Percentiles rank a stretch among this genome's conserved stretches.
Conservation (phyloP, 495 filamentous ascomycete species). For the Tuber aestivum region DNA sequence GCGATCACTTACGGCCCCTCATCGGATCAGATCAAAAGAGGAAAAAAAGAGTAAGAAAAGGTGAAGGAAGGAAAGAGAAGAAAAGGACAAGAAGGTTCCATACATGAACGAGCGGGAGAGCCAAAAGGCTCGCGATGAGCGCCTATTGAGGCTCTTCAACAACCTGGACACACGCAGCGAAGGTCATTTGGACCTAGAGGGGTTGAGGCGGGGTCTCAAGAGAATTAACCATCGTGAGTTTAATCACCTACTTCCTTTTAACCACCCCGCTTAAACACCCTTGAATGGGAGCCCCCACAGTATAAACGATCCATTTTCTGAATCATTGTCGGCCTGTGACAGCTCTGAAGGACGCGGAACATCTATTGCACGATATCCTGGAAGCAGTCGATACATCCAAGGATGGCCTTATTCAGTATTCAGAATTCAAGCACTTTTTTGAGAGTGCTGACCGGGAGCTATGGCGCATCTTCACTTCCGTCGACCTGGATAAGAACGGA, state of each 20-base stretch:
- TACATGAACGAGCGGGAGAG: conserved; percentile 35
- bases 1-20: neutral
- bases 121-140: conserved; percentile 38
- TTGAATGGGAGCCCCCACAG: neutral
- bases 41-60: neutral
- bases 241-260: conserved; percentile 6
- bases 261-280: neutral
- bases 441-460: conserved; percentile 77
- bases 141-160: conserved; percentile 29
- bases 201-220: conserved; percentile 73
- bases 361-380: conserved; percentile 73
- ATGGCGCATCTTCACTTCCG: conserved; percentile 71
- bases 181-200: conserved; percentile 74
- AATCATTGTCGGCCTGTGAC: conserved; percentile 5
- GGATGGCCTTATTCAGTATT: conserved; percentile 82
- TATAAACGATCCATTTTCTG: neutral
- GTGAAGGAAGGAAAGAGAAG: neutral
- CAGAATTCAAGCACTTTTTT: conserved; percentile 87
- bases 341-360: conserved; percentile 92
- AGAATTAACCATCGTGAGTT: conserved; percentile 88
- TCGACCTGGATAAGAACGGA: conserved; percentile 80
- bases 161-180: conserved; percentile 68
- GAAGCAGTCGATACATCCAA: conserved; percentile 74
- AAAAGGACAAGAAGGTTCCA: neutral
- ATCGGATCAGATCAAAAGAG: neutral